phyloP scores from a whole-genome alignment of 768 basidiomycete species.

The Mycena alexandri region DNA sequence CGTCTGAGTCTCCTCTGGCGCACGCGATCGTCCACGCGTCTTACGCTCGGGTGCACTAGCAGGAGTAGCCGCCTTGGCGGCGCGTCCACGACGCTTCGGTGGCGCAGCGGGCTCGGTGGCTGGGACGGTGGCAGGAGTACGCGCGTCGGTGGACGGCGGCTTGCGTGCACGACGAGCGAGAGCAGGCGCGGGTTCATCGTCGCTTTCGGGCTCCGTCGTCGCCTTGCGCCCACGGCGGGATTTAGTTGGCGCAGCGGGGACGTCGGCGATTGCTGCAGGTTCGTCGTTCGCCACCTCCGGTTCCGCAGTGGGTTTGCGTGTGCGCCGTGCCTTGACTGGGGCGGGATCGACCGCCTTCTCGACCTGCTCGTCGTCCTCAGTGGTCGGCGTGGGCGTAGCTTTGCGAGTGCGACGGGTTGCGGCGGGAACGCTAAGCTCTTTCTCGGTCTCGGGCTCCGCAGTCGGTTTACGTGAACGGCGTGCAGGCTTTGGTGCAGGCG shows the following conservation, averaged over 20 bases:
- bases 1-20: conserved; percentile 17
- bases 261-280: conserved; percentile 10
- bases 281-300: conserved; percentile 16
- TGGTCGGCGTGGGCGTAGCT: conserved; percentile 11
- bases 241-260: conserved; percentile 30
- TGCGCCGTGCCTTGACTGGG: conserved; percentile 39
- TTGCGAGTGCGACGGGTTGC: conserved; percentile 18
- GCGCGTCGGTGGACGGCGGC: conserved; percentile 13
- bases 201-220: conserved; percentile 33
- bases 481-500: conserved; percentile 17
- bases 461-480: conserved; percentile 14
- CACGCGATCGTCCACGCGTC: conserved; percentile 38
- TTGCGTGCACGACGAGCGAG: conserved; percentile 29
- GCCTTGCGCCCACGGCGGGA: conserved; percentile 28
- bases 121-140: neutral
- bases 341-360: conserved; percentile 24
- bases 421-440: conserved; percentile 5
- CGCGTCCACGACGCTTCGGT: conserved; percentile 24
- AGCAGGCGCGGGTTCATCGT: conserved; percentile 13
- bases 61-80: conserved; percentile 28
- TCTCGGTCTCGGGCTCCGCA: conserved; percentile 30
- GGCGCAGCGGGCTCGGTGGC: conserved; percentile 29
- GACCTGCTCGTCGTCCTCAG: conserved; percentile 8
- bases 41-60: conserved; percentile 37
- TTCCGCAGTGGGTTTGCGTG: conserved; percentile 38